Evolutionary conservation across 192 early-diverging fungal species (phyloP).

Genomic region (Phycomyces nitens): DNA sequence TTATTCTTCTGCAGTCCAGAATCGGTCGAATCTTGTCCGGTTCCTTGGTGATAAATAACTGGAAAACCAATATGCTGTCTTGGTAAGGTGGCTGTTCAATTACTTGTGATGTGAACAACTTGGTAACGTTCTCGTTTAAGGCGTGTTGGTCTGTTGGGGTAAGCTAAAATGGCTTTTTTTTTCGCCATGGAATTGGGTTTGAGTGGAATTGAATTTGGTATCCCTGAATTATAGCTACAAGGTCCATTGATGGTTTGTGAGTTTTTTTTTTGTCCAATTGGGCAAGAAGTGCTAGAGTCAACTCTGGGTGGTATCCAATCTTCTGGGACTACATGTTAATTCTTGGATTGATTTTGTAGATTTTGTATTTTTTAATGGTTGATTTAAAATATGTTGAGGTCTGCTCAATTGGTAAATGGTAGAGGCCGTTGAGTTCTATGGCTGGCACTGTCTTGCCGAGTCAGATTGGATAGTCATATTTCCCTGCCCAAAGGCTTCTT

Average conservation of each 20-base stretch:
- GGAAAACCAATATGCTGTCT: not conserved
- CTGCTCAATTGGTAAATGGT: no score
- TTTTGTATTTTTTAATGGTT: no score
- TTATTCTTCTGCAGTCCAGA: slow-evolving; percentile 5
- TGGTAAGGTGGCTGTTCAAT: not conserved
- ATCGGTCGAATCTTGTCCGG: not conserved
- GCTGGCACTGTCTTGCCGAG: no score
- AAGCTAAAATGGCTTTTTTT: not conserved
- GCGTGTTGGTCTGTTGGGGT: not conserved
- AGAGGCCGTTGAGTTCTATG: no score
- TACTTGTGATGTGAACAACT: not conserved
- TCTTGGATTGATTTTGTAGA: no score
- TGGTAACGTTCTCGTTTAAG: not conserved
- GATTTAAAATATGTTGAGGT: no score
- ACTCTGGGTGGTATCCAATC: slow-evolving; percentile 11
- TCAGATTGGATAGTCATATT: no score
- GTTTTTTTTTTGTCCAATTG: slow-evolving; percentile 5
- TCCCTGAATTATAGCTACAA: not conserved
- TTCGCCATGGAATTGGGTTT: not conserved
- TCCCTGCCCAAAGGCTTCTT: no score
- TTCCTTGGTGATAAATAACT: slow-evolving; percentile 1
- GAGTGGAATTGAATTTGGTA: not conserved
- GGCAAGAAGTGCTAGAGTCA: not conserved
- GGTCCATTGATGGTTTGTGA: not conserved
- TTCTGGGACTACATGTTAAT: not conserved